Percentiles rank a stretch among this genome's conserved stretches.
Conservation (phyloP, 1,284 basidiomycete genomes). For the Rhizoctonia solani region DNA sequence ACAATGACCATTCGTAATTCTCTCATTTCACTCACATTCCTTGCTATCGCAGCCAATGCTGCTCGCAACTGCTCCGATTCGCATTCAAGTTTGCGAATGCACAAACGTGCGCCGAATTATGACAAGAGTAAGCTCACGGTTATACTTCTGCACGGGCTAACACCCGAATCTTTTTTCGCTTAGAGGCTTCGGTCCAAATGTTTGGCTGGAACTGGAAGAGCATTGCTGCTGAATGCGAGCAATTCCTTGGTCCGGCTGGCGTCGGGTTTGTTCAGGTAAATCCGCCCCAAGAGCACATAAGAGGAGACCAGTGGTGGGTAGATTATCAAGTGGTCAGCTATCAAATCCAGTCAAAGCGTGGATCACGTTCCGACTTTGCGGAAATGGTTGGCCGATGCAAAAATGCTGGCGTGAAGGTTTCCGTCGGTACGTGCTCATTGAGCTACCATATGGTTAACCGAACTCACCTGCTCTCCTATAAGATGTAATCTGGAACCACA, state of each 20-base stretch:
- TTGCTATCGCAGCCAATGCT: slow-evolving; percentile 9
- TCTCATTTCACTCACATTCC: slow-evolving; percentile 10
- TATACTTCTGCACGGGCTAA: too few species aligned
- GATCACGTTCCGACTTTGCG: slow-evolving; percentile 38
- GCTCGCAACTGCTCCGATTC: slow-evolving; percentile 11
- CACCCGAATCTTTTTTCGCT: not conserved
- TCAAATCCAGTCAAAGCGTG: slow-evolving; percentile 40
- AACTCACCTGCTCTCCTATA: not conserved
- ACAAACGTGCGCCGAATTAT: slow-evolving; percentile 19
- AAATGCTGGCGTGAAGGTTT: slow-evolving; percentile 39
- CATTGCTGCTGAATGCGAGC: slow-evolving; percentile 36
- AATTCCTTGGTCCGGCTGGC: slow-evolving; percentile 34
- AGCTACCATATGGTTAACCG: not conserved
- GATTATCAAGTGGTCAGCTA: slow-evolving; percentile 63
- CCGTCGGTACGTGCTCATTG: slow-evolving; percentile 28
- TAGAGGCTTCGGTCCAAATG: slow-evolving; percentile 36
- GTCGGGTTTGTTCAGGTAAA: slow-evolving; percentile 36
- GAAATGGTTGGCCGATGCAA: slow-evolving; percentile 40
- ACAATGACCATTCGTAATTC: slow-evolving; percentile 18
- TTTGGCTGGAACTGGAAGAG: slow-evolving; percentile 38
- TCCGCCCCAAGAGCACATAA: slow-evolving; percentile 39
- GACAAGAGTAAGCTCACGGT: slow-evolving; percentile 7
- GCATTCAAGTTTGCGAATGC: not conserved
- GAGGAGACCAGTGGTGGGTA: slow-evolving; percentile 66
- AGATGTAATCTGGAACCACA: slow-evolving; percentile 71